Conservation (phyloP, 2,329 filamentous ascomycete species). For the Diaporthe helianthi region DNA sequence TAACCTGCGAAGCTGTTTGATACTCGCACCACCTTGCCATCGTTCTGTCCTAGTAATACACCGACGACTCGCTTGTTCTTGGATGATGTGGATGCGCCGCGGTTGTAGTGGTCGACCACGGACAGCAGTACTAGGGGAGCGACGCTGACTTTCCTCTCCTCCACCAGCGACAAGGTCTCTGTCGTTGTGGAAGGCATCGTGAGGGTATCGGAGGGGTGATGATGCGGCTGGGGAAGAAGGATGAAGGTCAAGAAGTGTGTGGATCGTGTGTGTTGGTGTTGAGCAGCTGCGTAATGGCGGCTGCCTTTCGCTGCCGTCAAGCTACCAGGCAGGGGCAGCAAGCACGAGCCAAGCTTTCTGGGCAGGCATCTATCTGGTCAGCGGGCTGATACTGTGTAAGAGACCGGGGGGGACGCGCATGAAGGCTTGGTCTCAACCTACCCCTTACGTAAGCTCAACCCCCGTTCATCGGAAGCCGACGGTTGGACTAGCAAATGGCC, state of each 20-base stretch:
- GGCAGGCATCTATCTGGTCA: neutral
- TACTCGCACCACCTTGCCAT: slow-evolving; percentile 93
- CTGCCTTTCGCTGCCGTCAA: slow-evolving; percentile 22
- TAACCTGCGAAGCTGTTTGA: slow-evolving; percentile 98
- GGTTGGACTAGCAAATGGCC: neutral
- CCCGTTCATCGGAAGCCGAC: neutral
- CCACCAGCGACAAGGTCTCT: slow-evolving; percentile 91
- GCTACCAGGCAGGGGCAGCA: slow-evolving; percentile 22
- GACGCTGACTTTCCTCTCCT: slow-evolving; percentile 90
- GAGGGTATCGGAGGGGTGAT: slow-evolving; percentile 36
- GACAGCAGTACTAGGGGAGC: slow-evolving; percentile 97
- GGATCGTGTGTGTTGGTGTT: slow-evolving; percentile 34
- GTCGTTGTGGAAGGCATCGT: slow-evolving; percentile 95
- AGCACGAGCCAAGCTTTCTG: slow-evolving; percentile 22
- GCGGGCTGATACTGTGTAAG: neutral
- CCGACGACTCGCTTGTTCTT: slow-evolving; percentile 87
- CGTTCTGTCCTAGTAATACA: slow-evolving; percentile 92
- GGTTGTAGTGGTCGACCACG: slow-evolving; percentile 97
- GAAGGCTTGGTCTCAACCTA: no score
- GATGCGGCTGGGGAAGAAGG: slow-evolving; percentile 21
- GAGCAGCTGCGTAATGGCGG: slow-evolving; percentile 25
- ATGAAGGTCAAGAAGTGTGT: slow-evolving; percentile 29
- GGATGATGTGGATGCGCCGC: slow-evolving; percentile 86
- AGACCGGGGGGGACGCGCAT: no score
- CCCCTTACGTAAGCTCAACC: neutral